A percentile compares a stretch with the other conserved stretches of the same genome.
phyloP scores from a whole-genome alignment of 2,329 filamentous ascomycete species.

The Pseudogymnoascus sp. region DNA sequence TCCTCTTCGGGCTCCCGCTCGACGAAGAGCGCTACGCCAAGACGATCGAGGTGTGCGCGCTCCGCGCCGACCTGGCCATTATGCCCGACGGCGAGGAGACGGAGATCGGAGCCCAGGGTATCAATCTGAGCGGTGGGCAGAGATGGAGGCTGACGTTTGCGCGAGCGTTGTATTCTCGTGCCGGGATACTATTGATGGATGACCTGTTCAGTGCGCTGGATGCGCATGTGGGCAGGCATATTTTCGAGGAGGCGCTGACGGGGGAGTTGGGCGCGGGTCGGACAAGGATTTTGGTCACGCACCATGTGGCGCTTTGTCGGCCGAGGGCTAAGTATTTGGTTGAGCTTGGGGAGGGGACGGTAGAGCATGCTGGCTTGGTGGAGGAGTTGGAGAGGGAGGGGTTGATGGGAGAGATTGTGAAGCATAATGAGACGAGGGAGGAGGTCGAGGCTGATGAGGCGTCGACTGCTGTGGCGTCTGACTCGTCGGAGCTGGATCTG shows the following conservation, averaged over 20 bases:
- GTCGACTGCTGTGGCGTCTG: slow-evolving; percentile 49
- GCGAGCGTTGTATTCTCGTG: slow-evolving; percentile 70
- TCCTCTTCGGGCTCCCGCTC: slow-evolving; percentile 67
- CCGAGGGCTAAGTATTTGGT: slow-evolving; percentile 67
- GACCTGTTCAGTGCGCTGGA: slow-evolving; percentile 80
- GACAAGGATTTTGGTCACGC: slow-evolving; percentile 73
- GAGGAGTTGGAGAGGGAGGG: slow-evolving; percentile 56
- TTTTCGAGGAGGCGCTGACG: slow-evolving; percentile 68
- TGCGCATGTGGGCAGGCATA: slow-evolving; percentile 70
- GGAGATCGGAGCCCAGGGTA: slow-evolving; percentile 76
- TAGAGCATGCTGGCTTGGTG: slow-evolving; percentile 57
- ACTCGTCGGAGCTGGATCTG: slow-evolving; percentile 38
- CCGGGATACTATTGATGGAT: slow-evolving; percentile 69
- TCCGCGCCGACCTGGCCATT: slow-evolving; percentile 70
- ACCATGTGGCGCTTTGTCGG: slow-evolving; percentile 67
- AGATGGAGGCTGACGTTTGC: slow-evolving; percentile 77
- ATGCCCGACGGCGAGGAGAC: slow-evolving; percentile 70
- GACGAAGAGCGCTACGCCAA: slow-evolving; percentile 62
- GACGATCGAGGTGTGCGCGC: slow-evolving; percentile 64
- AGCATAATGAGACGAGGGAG: slow-evolving; percentile 42
- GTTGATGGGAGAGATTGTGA: slow-evolving; percentile 49
- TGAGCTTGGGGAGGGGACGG: slow-evolving; percentile 61
- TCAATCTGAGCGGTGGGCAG: slow-evolving; percentile 78
- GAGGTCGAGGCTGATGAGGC: slow-evolving; percentile 44
- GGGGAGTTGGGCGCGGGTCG: slow-evolving; percentile 62